Base-by-base conservation (phyloP, 73 alveolate species). In the Symbiodinium natans region DNA sequence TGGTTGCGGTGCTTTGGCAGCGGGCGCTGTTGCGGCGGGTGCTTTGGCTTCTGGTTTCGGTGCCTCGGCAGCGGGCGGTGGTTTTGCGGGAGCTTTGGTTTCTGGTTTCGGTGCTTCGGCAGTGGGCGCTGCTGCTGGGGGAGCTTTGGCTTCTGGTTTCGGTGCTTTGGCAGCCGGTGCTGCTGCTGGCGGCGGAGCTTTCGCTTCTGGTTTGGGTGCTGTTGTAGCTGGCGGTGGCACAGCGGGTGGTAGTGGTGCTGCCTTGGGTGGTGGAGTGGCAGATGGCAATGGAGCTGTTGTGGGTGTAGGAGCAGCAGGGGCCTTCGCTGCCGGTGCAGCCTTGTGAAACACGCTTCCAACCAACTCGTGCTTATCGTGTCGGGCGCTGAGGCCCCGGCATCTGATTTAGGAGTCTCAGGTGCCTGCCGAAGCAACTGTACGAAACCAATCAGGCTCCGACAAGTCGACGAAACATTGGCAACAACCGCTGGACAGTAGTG, bases 141-240 rank as follows among this genome's bases (percentile, higher is more conserved):
- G 52, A 33, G 93, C 56, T 52, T 63, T n/a, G 38, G 93, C 54
- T 17, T 74, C 38, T 23, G 93, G 31, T 10, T 68, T 13, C 27
- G 80, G 33, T 31, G 93, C 59, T 48, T 80, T 34, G 38, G 93
- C 54, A 19, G 93, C 80, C 31, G 82, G 41, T 21, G 82, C 59
- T 36, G 93, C 59, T 13, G 93, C 39, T 34, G 93, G 93, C 25
- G 82, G 48, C 11, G 93, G n/a, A 23, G 93, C 36, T 2, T 63
- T 17, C 15, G 94, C 33, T 19, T 83, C 41, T 56, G 94, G 93
- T 5, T 75, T 33, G 17, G 80, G 59, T n/a, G 39, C 13, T 23
- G 77, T 42, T 1, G 77, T 34, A 0, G 94, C 38, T 38, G 88
- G 75, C 71, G 96, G 88, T 2, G 96, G 80, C 29, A 71, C 27